These are phyloP conservation scores for Heterobasidion parviporum DNA, from an alignment of 1,284 basidiomycete genomes.

Conservation along the genomic window DNA sequence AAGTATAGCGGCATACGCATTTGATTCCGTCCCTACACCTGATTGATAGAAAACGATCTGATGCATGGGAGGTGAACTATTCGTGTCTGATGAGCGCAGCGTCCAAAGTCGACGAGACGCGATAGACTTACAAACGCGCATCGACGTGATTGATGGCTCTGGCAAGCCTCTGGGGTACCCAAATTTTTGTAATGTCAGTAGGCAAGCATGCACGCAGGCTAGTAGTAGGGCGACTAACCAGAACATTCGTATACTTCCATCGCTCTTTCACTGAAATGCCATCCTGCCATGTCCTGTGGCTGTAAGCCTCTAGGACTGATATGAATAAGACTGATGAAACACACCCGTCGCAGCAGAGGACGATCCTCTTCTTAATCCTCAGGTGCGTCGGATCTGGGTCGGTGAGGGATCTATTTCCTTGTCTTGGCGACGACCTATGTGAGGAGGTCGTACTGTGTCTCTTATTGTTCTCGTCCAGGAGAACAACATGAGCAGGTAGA, in stretches of 20 bases:
- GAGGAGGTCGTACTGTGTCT: neutral
- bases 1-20: conserved; percentile 38
- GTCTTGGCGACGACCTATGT: neutral
- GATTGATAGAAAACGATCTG: conserved; percentile 67
- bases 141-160: conserved; percentile 54
- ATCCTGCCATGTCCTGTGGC: conserved; percentile 32
- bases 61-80: conserved; percentile 37
- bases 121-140: conserved; percentile 30
- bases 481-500: neutral
- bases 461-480: neutral
- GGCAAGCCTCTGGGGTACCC: conserved; percentile 31
- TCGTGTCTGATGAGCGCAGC: neutral
- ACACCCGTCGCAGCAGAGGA: conserved; percentile 68
- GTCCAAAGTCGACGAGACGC: neutral
- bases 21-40: conserved; percentile 58
- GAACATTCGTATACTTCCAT: conserved; percentile 55
- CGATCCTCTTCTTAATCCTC: conserved; percentile 43
- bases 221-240: conserved; percentile 29
- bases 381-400: conserved; percentile 2
- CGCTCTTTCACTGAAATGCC: conserved; percentile 37
- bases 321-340: conserved; percentile 10
- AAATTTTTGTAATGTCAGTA: neutral
- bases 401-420: conserved; percentile 6
- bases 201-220: too few species aligned
- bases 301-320: neutral